Conservation (phyloP, 768 basidiomycete species). For the Trametes cingulata region DNA sequence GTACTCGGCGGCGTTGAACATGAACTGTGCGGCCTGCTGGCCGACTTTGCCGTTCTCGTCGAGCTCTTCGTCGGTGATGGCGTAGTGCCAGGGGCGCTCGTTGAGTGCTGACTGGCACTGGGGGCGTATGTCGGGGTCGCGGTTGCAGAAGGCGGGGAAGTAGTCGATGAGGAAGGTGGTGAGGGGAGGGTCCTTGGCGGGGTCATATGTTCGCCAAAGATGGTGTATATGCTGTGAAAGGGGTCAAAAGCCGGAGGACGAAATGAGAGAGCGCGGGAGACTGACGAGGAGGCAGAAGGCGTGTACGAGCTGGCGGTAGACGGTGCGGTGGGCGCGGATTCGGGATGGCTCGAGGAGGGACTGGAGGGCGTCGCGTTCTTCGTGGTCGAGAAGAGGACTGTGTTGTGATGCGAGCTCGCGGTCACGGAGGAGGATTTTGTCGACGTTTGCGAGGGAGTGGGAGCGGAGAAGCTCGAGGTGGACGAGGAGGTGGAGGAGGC, state of each 20-base stretch:
- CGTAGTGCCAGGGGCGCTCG: slow-evolving; percentile 12
- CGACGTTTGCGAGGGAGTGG: not conserved
- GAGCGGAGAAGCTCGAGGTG: slow-evolving; percentile 19
- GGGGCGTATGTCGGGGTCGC: slow-evolving; percentile 7
- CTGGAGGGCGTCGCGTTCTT: not conserved
- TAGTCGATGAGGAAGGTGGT: slow-evolving; percentile 5
- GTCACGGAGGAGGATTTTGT: not conserved
- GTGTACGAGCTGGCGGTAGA: slow-evolving; percentile 19
- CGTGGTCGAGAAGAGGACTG: not conserved
- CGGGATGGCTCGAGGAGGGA: not conserved
- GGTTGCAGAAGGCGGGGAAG: slow-evolving; percentile 9
- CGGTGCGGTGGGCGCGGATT: slow-evolving; percentile 1
- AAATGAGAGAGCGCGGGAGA: not conserved
- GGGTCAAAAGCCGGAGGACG: not conserved
- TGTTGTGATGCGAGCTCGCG: not conserved
- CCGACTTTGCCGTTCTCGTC: not conserved
- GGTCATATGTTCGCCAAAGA: slow-evolving; percentile 11
- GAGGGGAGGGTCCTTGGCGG: not conserved
- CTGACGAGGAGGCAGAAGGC: slow-evolving; percentile 17
- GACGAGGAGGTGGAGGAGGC: slow-evolving; percentile 16
- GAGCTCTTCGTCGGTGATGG: slow-evolving; percentile 8
- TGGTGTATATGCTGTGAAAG: slow-evolving; percentile 18
- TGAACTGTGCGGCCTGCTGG: slow-evolving; percentile 12
- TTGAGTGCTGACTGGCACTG: not conserved
- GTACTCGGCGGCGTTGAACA: slow-evolving; percentile 11